Evolutionary conservation across 148 eudicot genomes (phyloP).

Genomic region (Fallopia convolvulus): DNA sequence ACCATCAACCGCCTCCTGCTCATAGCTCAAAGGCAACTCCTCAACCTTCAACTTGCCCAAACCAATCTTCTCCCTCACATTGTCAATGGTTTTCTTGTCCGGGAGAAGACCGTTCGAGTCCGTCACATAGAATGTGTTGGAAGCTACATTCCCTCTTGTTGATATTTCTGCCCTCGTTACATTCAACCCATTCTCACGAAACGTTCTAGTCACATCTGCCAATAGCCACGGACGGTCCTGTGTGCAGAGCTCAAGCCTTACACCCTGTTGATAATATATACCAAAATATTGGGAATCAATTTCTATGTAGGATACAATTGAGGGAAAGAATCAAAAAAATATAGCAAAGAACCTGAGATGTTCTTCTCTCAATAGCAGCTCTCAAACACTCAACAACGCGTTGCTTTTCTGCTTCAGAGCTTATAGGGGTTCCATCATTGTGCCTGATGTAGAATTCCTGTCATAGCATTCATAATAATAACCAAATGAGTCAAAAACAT

Average conservation of each 20-base stretch:
- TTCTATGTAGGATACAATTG: background rate
- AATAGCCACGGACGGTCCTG: constrained; percentile 55
- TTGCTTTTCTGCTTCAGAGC: constrained; percentile 80
- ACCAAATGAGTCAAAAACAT: background rate
- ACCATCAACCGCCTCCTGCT: constrained; percentile 32
- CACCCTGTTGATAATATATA: constrained; percentile 43
- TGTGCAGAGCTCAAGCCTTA: constrained; percentile 59
- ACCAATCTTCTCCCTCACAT: constrained; percentile 55
- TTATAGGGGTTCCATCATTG: constrained; percentile 73
- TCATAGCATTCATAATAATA: background rate
- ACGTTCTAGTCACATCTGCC: constrained; percentile 75
- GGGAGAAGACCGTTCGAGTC: constrained; percentile 53
- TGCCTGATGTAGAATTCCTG: constrained; percentile 92
- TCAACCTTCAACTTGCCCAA: constrained; percentile 47
- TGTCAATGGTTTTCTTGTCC: constrained; percentile 48
- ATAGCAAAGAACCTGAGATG: constrained; percentile 48
- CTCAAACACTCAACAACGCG: constrained; percentile 70
- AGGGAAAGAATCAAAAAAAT: background rate
- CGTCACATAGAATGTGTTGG: constrained; percentile 62
- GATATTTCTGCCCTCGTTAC: constrained; percentile 85
- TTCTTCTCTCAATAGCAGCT: constrained; percentile 76
- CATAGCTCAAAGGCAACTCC: constrained; percentile 51
- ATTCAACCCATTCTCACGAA: constrained; percentile 81
- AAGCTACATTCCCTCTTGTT: constrained; percentile 43
- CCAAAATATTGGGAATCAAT: background rate